Percentiles rank a stretch among this genome's conserved stretches.
Conservation (phyloP, 805 yeast genomes). For the Spencermartinsiella europaea region DNA sequence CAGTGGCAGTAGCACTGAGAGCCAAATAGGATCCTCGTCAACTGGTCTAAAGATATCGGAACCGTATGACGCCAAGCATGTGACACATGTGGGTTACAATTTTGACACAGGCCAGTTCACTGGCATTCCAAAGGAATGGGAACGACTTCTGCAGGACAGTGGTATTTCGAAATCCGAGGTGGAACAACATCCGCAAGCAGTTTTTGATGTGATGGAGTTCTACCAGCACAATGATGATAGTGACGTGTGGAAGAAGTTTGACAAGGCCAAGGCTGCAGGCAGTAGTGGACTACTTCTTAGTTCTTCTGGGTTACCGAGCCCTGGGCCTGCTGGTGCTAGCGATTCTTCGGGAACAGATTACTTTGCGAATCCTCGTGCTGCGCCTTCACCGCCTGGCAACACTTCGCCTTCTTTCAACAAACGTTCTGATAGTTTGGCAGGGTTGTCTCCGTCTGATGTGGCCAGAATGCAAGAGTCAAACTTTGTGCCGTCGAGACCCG, state of each 20-base stretch:
- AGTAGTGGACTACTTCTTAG: not conserved
- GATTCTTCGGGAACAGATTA: slow-evolving; percentile 4
- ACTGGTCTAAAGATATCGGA: slow-evolving; percentile 59
- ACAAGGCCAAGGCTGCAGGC: slow-evolving; percentile 17
- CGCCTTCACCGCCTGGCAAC: slow-evolving; percentile 9
- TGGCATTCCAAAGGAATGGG: slow-evolving; percentile 94
- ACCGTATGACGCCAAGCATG: slow-evolving; percentile 85
- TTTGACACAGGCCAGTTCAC: slow-evolving; percentile 78
- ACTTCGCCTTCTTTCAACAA: not conserved
- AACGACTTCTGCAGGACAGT: slow-evolving; percentile 69
- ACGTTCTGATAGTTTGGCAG: not conserved
- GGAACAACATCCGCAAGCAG: slow-evolving; percentile 89
- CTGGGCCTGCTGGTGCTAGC: slow-evolving; percentile 8
- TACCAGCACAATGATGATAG: slow-evolving; percentile 38
- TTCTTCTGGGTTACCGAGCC: slow-evolving; percentile 8
- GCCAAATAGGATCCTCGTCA: slow-evolving; percentile 7
- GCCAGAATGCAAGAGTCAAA: slow-evolving; percentile 8
- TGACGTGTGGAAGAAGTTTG: slow-evolving; percentile 28
- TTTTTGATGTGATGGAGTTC: slow-evolving; percentile 83
- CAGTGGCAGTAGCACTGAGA: not conserved
- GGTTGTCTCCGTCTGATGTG: slow-evolving; percentile 1
- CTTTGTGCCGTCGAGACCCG: slow-evolving; percentile 28
- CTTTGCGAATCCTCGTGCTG: slow-evolving; percentile 1
- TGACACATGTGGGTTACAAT: slow-evolving; percentile 93
- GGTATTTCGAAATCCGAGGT: slow-evolving; percentile 88